Percentiles rank a stretch among this genome's conserved stretches.
Evolutionary conservation across 768 basidiomycete species (phyloP).

Genomic region (Leccinellum rugosiceps): DNA sequence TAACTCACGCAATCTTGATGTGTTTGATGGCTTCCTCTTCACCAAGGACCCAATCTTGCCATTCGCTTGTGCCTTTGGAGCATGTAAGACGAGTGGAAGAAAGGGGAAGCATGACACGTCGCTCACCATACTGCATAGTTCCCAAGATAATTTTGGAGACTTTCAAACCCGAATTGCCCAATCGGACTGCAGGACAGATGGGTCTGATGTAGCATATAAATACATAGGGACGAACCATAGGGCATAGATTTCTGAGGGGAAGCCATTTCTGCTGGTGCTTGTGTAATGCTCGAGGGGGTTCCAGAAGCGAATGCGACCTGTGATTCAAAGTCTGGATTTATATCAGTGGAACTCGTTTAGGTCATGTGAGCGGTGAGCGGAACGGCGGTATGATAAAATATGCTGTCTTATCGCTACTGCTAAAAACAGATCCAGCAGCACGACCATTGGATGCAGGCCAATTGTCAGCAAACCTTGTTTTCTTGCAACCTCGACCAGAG

Average conservation of each 20-base stretch:
- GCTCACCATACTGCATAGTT: constrained; percentile 6
- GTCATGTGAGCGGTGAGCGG: constrained; percentile 4
- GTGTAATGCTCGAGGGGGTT: not conserved
- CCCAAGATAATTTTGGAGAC: constrained; percentile 4
- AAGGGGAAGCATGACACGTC: not conserved
- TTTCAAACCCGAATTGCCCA: constrained; percentile 7
- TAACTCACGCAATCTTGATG: constrained; percentile 44
- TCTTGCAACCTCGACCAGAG: not conserved
- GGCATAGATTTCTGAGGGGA: constrained; percentile 10
- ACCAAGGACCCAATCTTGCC: constrained; percentile 52
- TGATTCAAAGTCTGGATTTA: constrained; percentile 1
- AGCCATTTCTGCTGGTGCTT: constrained; percentile 2
- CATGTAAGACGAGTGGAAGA: not conserved
- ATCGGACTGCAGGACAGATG: constrained; percentile 2
- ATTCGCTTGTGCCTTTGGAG: constrained; percentile 23
- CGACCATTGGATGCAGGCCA: not conserved
- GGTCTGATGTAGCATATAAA: not conserved
- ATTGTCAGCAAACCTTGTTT: not conserved
- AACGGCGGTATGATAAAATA: not conserved
- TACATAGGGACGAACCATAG: constrained; percentile 8
- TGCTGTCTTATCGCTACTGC: constrained; percentile 2
- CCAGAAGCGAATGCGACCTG: not conserved
- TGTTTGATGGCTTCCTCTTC: constrained; percentile 45
- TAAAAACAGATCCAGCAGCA: not conserved
- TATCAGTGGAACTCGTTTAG: not conserved